Conservation (phyloP, 1,284 basidiomycete genomes). For the Rhodotorula mucilaginosa region DNA sequence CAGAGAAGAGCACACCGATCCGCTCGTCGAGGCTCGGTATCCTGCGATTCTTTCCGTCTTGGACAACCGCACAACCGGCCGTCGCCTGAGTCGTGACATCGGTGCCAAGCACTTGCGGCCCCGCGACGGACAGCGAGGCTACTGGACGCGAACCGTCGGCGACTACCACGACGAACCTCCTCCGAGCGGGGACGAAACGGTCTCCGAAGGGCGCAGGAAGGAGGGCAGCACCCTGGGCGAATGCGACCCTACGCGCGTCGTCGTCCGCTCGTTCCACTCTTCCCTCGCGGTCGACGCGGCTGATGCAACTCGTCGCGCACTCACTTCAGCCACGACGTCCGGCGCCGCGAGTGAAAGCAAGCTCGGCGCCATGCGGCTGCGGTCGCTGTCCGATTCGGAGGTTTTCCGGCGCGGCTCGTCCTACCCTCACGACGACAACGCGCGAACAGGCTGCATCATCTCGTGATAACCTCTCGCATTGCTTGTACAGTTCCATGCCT, state of each 20-base stretch:
- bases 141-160: conserved; percentile 16
- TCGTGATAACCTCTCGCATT: not conserved
- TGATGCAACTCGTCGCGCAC: not conserved
- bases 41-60: conserved; percentile 22
- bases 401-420: not conserved
- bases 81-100: conserved; percentile 8
- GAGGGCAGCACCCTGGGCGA: conserved; percentile 5
- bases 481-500: not conserved
- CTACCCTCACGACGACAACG: not conserved
- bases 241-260: conserved; percentile 22
- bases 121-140: conserved; percentile 20
- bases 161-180: not conserved
- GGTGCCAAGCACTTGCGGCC: conserved; percentile 10
- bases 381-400: conserved; percentile 14
- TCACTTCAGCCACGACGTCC: not conserved
- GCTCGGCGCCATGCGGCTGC: not conserved
- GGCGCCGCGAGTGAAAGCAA: not conserved
- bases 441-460: conserved; percentile 1
- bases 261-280: conserved; percentile 28
- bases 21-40: not conserved
- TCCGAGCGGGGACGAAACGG: not conserved
- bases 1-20: not conserved
- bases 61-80: conserved; percentile 21
- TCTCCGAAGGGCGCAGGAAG: not conserved
- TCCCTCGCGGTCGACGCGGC: conserved; percentile 21